phyloP scores from a whole-genome alignment of 768 basidiomycete species.

The Suillus americanus region DNA sequence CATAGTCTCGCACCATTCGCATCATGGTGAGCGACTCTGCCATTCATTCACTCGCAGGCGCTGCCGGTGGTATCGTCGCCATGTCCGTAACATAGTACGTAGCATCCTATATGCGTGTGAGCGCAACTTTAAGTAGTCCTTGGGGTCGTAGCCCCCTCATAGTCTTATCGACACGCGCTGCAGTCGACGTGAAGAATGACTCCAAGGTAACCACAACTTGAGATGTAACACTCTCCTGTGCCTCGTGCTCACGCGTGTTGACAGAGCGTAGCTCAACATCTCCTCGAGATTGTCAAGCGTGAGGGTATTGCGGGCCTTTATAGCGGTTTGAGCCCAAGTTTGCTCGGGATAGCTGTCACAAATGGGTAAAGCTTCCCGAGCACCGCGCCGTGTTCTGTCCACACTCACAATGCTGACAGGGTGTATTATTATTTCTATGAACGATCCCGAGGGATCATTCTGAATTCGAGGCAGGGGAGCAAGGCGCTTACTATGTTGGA shows the following conservation, averaged over 20 bases:
- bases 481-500: constrained; percentile 83
- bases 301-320: constrained; percentile 88
- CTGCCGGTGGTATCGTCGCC: constrained; percentile 84
- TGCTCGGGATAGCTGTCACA: constrained; percentile 90
- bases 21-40: constrained; percentile 69
- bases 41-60: constrained; percentile 87
- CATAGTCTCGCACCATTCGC: background rate
- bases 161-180: constrained; percentile 89
- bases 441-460: constrained; percentile 56
- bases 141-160: constrained; percentile 70
- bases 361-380: constrained; percentile 61
- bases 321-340: constrained; percentile 79
- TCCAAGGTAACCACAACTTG: constrained; percentile 51
- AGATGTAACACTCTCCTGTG: background rate
- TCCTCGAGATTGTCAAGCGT: constrained; percentile 74
- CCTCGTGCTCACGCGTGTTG: constrained; percentile 6
- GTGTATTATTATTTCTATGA: constrained; percentile 95
- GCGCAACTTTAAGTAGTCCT: background rate
- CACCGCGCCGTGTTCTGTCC: background rate
- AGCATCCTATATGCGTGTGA: constrained; percentile 1
- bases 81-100: constrained; percentile 89
- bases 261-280: constrained; percentile 64
- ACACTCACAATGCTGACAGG: constrained; percentile 35
- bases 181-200: constrained; percentile 82
- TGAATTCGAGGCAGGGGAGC: constrained; percentile 52